phyloP scores from a whole-genome alignment of 2,329 filamentous ascomycete species.

The Lizonia empirigonia region DNA sequence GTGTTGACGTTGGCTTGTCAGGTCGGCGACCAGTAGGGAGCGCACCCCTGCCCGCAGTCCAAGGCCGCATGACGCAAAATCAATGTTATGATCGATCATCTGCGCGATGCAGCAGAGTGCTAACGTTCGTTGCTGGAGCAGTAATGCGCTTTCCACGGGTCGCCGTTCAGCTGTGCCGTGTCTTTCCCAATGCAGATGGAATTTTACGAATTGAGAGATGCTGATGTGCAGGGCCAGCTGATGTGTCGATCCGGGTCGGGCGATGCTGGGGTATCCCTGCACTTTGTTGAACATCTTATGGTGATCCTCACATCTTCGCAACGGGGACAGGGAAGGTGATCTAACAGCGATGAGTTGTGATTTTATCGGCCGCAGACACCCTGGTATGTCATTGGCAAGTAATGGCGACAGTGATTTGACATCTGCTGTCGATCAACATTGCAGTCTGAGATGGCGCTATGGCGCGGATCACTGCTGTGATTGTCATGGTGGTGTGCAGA shows the following conservation, averaged over 20 bases:
- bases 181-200: background rate
- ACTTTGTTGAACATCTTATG: background rate
- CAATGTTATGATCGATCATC: slow-evolving; percentile 5
- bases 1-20: slow-evolving; percentile 5
- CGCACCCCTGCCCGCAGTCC: slow-evolving; percentile 6
- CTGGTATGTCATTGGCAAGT: background rate
- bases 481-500: slow-evolving; percentile 9
- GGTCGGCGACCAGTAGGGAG: slow-evolving; percentile 7
- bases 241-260: background rate
- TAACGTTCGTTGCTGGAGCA: background rate
- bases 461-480: slow-evolving; percentile 7
- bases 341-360: background rate
- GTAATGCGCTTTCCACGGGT: background rate
- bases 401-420: slow-evolving; percentile 4
- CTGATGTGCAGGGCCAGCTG: slow-evolving; percentile 15
- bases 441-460: slow-evolving; percentile 11
- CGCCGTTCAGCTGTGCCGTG: background rate
- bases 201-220: slow-evolving; percentile 3
- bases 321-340: slow-evolving; percentile 1
- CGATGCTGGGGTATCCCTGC: slow-evolving; percentile 12
- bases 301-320: slow-evolving; percentile 2
- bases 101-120: background rate
- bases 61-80: slow-evolving; percentile 3
- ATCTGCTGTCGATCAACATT: slow-evolving; percentile 5
- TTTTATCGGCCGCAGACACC: background rate